A percentile compares a stretch with the other conserved stretches of the same genome.
Conservation (phyloP, 1,284 basidiomycete species). For the Irpex lacteus region DNA sequence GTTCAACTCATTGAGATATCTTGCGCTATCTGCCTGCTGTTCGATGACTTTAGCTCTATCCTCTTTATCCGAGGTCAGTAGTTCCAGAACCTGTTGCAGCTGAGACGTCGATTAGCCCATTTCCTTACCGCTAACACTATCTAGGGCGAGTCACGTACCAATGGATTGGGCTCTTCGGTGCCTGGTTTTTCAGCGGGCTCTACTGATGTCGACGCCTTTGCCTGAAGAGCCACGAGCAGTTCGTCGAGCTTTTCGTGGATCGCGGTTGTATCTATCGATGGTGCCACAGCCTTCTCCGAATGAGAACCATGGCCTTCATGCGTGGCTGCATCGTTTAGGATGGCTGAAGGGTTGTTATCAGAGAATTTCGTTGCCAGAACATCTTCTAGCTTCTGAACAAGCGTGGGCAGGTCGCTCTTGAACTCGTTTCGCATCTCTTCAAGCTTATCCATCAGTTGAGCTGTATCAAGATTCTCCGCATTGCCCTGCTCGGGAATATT, state of each 20-base stretch:
- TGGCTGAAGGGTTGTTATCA: conserved; percentile 3
- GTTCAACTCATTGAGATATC: conserved; percentile 75
- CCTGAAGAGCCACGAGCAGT: conserved; percentile 1
- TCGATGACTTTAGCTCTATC: conserved; percentile 47
- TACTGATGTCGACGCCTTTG: not conserved
- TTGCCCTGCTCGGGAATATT: not conserved
- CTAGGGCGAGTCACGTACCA: not conserved
- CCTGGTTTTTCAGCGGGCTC: not conserved
- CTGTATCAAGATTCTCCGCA: conserved; percentile 3
- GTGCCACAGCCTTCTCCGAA: not conserved
- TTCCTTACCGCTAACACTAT: not conserved
- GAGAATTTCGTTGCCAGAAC: not conserved
- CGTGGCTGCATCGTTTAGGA: not conserved
- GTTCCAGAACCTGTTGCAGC: conserved; percentile 41
- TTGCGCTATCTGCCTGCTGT: conserved; percentile 67
- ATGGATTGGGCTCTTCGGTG: not conserved
- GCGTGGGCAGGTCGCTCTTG: conserved; percentile 17
- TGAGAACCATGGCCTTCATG: not conserved
- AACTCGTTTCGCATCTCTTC: conserved; percentile 22
- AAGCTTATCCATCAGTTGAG: conserved; percentile 19
- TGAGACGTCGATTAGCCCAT: conserved; percentile 16
- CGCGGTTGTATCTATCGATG: conserved; percentile 4
- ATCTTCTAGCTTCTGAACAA: conserved; percentile 18
- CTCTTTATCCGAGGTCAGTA: conserved; percentile 44
- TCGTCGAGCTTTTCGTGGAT: conserved; percentile 10